Conservation (phyloP, 139 green algal genomes). For the Micromonas pusilla region DNA sequence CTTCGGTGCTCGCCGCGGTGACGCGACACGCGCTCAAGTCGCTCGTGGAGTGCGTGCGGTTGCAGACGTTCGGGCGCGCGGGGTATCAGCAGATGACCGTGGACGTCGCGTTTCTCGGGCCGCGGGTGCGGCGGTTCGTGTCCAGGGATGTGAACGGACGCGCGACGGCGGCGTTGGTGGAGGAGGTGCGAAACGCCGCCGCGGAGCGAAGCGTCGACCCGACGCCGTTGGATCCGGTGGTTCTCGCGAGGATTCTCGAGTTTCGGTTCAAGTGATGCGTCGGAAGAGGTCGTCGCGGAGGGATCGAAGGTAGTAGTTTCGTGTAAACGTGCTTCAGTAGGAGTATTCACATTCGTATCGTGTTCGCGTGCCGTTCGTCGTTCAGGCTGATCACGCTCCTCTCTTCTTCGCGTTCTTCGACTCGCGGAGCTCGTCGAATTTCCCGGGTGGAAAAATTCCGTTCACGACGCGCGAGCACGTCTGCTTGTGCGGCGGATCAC, state of each 20-base stretch:
- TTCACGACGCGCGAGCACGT: no score
- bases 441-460: no score
- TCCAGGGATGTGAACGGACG: not conserved
- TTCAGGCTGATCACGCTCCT: no score
- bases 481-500: no score
- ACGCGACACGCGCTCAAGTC: not conserved
- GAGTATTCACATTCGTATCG: no score
- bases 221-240: not conserved
- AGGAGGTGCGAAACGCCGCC: not conserved
- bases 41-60: conserved; percentile 3
- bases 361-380: no score
- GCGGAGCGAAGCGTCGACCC: not conserved
- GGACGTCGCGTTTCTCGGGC: not conserved
- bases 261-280: no score
- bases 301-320: not conserved
- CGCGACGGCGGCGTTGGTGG: not conserved
- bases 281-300: no score
- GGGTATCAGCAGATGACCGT: not conserved
- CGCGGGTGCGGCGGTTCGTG: not conserved
- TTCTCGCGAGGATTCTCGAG: not conserved
- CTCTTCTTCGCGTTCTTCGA: no score
- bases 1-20: not conserved
- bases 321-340: no score
- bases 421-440: no score
- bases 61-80: no score